Base-by-base conservation (phyloP, 179 eudicot species). In the Sideroxylon spinosum region DNA sequence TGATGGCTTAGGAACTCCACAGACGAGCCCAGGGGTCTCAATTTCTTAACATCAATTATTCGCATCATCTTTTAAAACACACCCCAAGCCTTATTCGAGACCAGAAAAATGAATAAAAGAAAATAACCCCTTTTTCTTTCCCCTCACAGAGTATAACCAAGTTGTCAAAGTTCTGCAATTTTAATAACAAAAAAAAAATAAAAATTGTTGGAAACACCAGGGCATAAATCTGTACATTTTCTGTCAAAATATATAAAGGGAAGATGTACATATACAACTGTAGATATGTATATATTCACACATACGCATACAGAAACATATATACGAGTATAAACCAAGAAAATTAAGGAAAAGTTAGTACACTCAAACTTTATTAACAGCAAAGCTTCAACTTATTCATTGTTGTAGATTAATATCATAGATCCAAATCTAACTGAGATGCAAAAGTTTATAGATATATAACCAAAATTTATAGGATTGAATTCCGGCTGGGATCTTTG, bases 1-100 rank as follows among this genome's bases (percentile, higher is more conserved):
- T 89, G 93, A 71, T 77, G 85, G 64, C 84, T 63, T 59, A 89
- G 79, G 63, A 82, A 78, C 75, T 86, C 88, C 67, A 89, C 56
- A 12, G 82, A 60, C 14, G 84, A 62, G 25, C 57, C 63, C 57
- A 83, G 81, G 48, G 85, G 69, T 16, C 80, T 79, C 65, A 85
- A 66, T 83, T 81, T 88, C 71, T 76, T 86, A 57, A 82, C 22
- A 32, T 74, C 46, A 6, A 73, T 50, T 13, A 81, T 29, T 64
- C 85, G 82, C 63, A 83, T 81, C 86, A 83, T 87, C 13, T 72
- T 79, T 7, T 16, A 3, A 16, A 37, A 10, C 65, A 61, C 26
- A 61, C 10, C 2, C 63, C 9, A 52, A 72, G 25, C 57, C 55
- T 49, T 23, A 63, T 4, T 4, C 5, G 1, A 25, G 32, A 11